These are phyloP conservation scores for Amphicarpaea edgeworthii DNA, from an alignment of 306 rosid genomes.

Conservation along the genomic window DNA sequence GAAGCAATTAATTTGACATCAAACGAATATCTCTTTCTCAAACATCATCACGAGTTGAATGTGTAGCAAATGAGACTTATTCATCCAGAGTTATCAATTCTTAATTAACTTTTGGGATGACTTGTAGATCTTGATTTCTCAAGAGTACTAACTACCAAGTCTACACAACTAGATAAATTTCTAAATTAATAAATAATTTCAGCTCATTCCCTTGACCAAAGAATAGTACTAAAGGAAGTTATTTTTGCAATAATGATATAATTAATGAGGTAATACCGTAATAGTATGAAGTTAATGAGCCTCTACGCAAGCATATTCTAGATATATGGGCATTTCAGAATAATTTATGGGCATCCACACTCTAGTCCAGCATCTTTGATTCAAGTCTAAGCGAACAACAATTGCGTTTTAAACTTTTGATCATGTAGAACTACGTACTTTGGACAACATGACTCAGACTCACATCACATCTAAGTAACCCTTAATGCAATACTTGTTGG, in stretches of 20 bases:
- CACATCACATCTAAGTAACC: not conserved
- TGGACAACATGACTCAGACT: not conserved
- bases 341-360: not conserved
- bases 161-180: not conserved
- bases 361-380: slow-evolving; percentile 3
- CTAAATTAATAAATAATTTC: not conserved
- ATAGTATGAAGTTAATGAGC: not conserved
- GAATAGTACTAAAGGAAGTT: not conserved
- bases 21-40: not conserved
- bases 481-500: no score
- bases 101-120: not conserved
- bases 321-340: not conserved
- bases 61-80: not conserved
- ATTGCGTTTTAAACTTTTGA: not conserved
- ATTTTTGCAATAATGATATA: not conserved
- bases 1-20: slow-evolving; percentile 8
- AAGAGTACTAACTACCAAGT: not conserved
- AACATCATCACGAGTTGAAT: slow-evolving; percentile 1
- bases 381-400: slow-evolving; percentile 6
- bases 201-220: not conserved
- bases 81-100: not conserved
- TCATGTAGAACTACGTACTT: not conserved
- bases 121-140: slow-evolving; percentile 18
- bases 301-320: not conserved
- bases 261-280: not conserved